Evolutionary conservation across 192 early-diverging fungal genomes (phyloP).

Genomic region (Dimargaris verticillata): DNA sequence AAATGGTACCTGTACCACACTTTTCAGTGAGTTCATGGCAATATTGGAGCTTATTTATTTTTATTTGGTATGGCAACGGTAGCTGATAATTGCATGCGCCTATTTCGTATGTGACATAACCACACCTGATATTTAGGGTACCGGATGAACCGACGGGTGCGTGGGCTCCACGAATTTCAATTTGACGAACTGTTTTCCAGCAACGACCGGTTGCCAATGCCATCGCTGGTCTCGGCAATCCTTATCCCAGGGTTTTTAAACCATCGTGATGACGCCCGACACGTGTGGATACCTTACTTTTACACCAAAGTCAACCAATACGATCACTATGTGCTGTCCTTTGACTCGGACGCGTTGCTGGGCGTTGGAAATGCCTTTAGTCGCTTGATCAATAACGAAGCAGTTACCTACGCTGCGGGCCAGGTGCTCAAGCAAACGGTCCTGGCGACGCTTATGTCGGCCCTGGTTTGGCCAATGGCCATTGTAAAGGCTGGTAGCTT

Average conservation of each 20-base stretch:
- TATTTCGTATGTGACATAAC: not conserved
- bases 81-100: not conserved
- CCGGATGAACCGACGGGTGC: slow-evolving; percentile 22
- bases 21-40: not conserved
- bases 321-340: slow-evolving; percentile 31
- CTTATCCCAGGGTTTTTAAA: slow-evolving; percentile 30
- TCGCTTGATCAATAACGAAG: slow-evolving; percentile 21
- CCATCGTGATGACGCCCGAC: slow-evolving; percentile 14
- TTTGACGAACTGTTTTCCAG: slow-evolving; percentile 16
- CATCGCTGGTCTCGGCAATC: slow-evolving; percentile 26
- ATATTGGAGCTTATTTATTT: not conserved
- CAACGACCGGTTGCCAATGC: slow-evolving; percentile 8
- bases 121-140: not conserved
- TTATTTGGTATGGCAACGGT: not conserved
- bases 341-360: slow-evolving; percentile 26
- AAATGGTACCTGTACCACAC: too few relatives aligned
- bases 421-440: slow-evolving; percentile 28
- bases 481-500: slow-evolving; percentile 29
- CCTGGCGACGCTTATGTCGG: slow-evolving; percentile 20
- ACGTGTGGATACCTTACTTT: slow-evolving; percentile 18
- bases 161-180: slow-evolving; percentile 25
- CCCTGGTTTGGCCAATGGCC: slow-evolving; percentile 26
- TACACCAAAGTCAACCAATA: slow-evolving; percentile 15
- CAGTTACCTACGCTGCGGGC: slow-evolving; percentile 21
- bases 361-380: slow-evolving; percentile 25